A percentile compares a stretch with the other conserved stretches of the same genome.
These are phyloP conservation scores for Globisporangium canariense DNA, from an alignment of 352 stramenopile genomes.

Conservation along the genomic window DNA sequence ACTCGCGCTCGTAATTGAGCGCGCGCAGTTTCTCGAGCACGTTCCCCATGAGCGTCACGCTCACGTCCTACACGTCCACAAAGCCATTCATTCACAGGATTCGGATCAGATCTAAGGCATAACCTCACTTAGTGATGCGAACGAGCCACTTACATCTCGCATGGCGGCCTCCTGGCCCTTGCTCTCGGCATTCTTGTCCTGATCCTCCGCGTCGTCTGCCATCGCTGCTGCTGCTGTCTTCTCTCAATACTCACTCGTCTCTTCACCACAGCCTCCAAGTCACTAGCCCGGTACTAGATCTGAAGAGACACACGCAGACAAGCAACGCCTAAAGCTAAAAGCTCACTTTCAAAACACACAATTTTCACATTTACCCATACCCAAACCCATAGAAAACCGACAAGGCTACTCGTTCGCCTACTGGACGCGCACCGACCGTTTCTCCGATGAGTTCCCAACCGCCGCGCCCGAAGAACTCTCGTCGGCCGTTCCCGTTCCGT, in stretches of 20 bases:
- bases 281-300: too few species aligned
- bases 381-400: neutral
- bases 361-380: neutral
- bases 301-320: too few species aligned
- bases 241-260: neutral
- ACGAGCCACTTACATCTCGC: constrained; percentile 23
- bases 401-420: neutral
- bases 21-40: constrained; percentile 82
- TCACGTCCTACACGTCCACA: constrained; percentile 46
- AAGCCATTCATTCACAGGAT: too few species aligned
- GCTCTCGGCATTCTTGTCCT: constrained; percentile 15
- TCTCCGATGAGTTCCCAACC: constrained; percentile 2
- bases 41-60: constrained; percentile 79
- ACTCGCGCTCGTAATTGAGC: constrained; percentile 73
- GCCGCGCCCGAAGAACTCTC: neutral
- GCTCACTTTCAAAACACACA: neutral
- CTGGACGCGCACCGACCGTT: constrained; percentile 7
- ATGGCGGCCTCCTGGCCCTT: constrained; percentile 22
- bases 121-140: neutral
- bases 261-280: neutral
- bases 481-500: neutral
- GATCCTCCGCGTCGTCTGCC: constrained; percentile 32
- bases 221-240: neutral
- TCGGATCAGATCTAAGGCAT: too few species aligned
- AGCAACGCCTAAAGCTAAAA: too few species aligned